Percentiles rank a stretch among this genome's conserved stretches.
Evolutionary conservation across 306 rosid genomes (phyloP).

Genomic region (Alnus glutinosa): DNA sequence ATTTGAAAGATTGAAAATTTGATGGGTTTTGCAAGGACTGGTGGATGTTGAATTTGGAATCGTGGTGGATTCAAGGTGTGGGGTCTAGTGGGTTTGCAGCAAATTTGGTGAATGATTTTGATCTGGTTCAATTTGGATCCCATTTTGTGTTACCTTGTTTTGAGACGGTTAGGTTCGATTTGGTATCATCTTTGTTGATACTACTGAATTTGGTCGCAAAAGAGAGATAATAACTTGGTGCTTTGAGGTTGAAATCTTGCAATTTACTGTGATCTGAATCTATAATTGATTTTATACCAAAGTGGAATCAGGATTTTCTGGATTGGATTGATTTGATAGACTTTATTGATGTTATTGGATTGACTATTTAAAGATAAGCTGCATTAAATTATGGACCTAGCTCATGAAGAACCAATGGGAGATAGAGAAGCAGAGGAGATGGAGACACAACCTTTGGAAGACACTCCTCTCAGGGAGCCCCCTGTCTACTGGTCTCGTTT

Average conservation of each 20-base stretch:
- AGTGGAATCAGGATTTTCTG: conserved; percentile 27
- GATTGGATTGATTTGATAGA: conserved; percentile 15
- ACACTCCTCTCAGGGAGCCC: conserved; percentile 41
- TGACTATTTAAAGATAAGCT: conserved; percentile 23
- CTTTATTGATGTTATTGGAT: conserved; percentile 25
- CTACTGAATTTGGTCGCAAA: conserved; percentile 4
- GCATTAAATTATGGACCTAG: conserved; percentile 53
- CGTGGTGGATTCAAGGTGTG: background rate
- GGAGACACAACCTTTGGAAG: conserved; percentile 44
- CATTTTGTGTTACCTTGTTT: conserved; percentile 18
- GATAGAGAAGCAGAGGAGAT: conserved; percentile 53
- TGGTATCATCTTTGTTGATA: background rate
- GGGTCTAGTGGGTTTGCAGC: conserved; percentile 10
- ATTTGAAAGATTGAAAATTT: conserved; percentile 19
- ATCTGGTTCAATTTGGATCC: conserved; percentile 27
- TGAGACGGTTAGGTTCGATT: conserved; percentile 20
- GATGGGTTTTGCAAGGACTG: conserved; percentile 26
- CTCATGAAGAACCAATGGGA: conserved; percentile 32
- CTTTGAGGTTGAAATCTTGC: conserved; percentile 29
- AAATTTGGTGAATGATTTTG: conserved; percentile 16
- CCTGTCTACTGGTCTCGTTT: conserved; percentile 35
- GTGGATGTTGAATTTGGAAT: conserved; percentile 21
- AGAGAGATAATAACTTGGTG: conserved; percentile 9
- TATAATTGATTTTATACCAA: conserved; percentile 18
- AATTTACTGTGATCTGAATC: conserved; percentile 13